A percentile compares a stretch with the other conserved stretches of the same genome.
Evolutionary conservation across 495 filamentous ascomycete species (phyloP).

Genomic region (Tetracladium marchalianum): DNA sequence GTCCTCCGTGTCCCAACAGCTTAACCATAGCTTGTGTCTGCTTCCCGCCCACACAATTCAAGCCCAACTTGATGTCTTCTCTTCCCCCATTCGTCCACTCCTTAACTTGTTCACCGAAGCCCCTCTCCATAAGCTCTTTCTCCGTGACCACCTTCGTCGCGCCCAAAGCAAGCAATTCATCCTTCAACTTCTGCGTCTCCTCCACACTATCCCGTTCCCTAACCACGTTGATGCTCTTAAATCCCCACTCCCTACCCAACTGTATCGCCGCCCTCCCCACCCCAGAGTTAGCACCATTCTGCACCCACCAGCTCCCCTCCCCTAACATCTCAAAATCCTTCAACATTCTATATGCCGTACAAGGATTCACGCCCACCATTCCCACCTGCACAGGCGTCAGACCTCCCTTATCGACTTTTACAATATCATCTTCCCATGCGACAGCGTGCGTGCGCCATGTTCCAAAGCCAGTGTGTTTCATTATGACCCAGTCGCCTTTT

Average conservation of each 20-base stretch:
- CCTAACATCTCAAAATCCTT: conserved; percentile 62
- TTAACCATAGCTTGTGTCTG: conserved; percentile 64
- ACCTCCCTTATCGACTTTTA: conserved; percentile 55
- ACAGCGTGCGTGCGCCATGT: conserved; percentile 91
- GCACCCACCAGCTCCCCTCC: conserved; percentile 81
- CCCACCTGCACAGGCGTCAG: conserved; percentile 67
- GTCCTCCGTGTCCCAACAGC: conserved; percentile 50
- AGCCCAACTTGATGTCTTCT: conserved; percentile 59
- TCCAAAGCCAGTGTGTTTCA: conserved; percentile 67
- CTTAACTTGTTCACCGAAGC: conserved; percentile 52
- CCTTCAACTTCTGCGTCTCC: conserved; percentile 56
- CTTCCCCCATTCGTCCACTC: conserved; percentile 59
- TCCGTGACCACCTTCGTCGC: conserved; percentile 78
- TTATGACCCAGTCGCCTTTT: conserved; percentile 88
- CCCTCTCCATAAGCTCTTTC: conserved; percentile 50
- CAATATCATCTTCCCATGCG: conserved; percentile 48
- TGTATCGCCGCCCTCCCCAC: conserved; percentile 88
- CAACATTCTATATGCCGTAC: conserved; percentile 87
- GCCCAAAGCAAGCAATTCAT: conserved; percentile 61
- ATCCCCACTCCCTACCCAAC: conserved; percentile 70
- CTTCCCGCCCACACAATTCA: conserved; percentile 96
- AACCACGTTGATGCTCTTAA: conserved; percentile 79
- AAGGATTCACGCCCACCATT: conserved; percentile 84
- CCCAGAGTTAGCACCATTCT: conserved; percentile 92
- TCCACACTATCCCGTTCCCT: conserved; percentile 51